phyloP scores from a whole-genome alignment of 192 early-diverging fungal species.

The Mortierella alpina region DNA sequence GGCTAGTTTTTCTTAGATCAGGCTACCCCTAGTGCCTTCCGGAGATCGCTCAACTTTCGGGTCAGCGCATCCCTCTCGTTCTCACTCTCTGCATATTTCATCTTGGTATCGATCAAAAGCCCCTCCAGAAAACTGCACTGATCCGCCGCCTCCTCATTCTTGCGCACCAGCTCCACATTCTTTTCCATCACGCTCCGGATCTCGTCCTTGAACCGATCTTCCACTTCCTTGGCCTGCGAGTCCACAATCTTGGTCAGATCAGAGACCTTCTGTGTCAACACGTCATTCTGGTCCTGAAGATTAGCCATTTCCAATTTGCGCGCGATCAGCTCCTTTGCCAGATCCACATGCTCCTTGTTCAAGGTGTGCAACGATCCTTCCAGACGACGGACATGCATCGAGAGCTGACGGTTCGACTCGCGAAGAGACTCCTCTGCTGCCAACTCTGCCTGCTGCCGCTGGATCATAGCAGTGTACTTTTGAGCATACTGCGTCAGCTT shows the following conservation, averaged over 20 bases:
- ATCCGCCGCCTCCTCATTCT: conserved; percentile 73
- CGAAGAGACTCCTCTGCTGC: conserved; percentile 72
- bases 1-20: neutral
- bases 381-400: conserved; percentile 70
- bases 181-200: conserved; percentile 84
- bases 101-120: conserved; percentile 82
- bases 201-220: conserved; percentile 73
- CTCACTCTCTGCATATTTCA: conserved; percentile 87
- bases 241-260: conserved; percentile 73
- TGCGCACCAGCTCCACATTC: conserved; percentile 79
- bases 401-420: conserved; percentile 75
- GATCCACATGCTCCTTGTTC: conserved; percentile 78
- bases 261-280: conserved; percentile 62
- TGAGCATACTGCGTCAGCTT: conserved; percentile 78
- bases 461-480: conserved; percentile 63
- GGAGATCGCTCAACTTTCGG: conserved; percentile 75
- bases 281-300: conserved; percentile 66
- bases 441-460: conserved; percentile 76
- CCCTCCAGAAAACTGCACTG: conserved; percentile 73
- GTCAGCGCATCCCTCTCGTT: conserved; percentile 79
- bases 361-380: conserved; percentile 75
- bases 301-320: conserved; percentile 68
- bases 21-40: conserved; percentile 64
- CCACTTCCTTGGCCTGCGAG: conserved; percentile 68
- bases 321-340: conserved; percentile 74